Conservation (phyloP, 179 eudicot genomes). For the Spinacia oleracea region DNA sequence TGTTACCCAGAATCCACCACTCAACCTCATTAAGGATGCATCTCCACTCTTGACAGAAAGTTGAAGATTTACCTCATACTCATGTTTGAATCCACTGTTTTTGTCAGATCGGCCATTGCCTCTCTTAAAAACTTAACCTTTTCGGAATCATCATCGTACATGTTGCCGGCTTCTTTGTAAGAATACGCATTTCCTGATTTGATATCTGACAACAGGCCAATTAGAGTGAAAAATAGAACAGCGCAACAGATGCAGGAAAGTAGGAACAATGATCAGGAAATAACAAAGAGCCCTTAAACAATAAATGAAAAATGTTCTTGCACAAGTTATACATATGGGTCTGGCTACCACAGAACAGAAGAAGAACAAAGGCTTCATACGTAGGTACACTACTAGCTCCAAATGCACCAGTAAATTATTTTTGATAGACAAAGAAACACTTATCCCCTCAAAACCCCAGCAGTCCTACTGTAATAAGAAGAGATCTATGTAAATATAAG, state of each 20-base stretch:
- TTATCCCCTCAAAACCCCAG: too few relatives aligned
- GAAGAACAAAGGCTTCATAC: too few relatives aligned
- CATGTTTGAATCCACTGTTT: conserved; percentile 45
- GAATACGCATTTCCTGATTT: conserved; percentile 32
- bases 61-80: conserved; percentile 49
- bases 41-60: background rate
- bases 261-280: background rate
- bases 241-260: background rate
- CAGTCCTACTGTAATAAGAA: background rate
- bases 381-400: background rate
- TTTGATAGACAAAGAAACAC: too few relatives aligned
- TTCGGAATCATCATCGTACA: conserved; percentile 34
- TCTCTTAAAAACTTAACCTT: conserved; percentile 46
- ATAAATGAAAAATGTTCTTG: background rate
- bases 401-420: too few relatives aligned
- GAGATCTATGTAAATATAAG: background rate
- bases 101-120: conserved; percentile 47
- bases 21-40: background rate
- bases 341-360: too few relatives aligned
- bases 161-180: conserved; percentile 29
- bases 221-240: background rate
- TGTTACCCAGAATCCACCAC: background rate
- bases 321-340: background rate
- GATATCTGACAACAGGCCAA: conserved; percentile 46
- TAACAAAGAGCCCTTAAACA: background rate